Conservation (phyloP, 169 alveolate genomes). For the Plasmodium inui region DNA sequence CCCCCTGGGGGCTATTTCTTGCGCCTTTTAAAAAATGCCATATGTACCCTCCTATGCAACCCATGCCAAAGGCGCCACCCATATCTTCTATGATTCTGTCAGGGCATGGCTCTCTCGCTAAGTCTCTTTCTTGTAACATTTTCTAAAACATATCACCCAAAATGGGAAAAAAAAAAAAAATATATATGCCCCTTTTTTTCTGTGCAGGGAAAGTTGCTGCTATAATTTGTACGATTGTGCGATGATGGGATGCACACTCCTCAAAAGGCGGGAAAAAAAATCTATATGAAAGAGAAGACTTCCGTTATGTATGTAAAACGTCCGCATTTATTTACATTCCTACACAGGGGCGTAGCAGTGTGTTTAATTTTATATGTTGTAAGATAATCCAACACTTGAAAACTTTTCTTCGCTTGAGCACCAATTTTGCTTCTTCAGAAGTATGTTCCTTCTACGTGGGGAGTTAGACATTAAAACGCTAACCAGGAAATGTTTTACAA, state of each 20-base stretch:
- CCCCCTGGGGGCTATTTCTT: slow-evolving; percentile 93
- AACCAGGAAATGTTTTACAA: slow-evolving; percentile 8
- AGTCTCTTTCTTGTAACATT: slow-evolving; percentile 86
- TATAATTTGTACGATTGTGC: not conserved
- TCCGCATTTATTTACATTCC: not conserved
- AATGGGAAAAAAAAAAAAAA: not conserved
- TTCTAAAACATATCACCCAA: slow-evolving; percentile 53
- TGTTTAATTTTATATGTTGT: not conserved
- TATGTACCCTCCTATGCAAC: slow-evolving; percentile 95
- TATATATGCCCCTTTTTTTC: not conserved
- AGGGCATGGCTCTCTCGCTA: slow-evolving; percentile 96
- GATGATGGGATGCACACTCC: not conserved
- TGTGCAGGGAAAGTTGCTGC: not conserved
- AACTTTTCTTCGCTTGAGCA: not conserved
- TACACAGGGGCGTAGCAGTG: not conserved
- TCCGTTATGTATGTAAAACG: not conserved
- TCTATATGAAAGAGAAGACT: not conserved
- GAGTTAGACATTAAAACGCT: not conserved
- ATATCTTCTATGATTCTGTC: slow-evolving; percentile 96
- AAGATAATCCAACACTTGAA: not conserved
- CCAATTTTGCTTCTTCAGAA: slow-evolving; percentile 10
- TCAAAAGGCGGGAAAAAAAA: not conserved
- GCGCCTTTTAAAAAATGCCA: slow-evolving; percentile 95
- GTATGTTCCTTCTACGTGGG: not conserved
- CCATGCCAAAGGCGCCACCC: slow-evolving; percentile 98